Base-by-base conservation (phyloP, 805 yeast genomes). In the Lachancea kluyveri region DNA sequence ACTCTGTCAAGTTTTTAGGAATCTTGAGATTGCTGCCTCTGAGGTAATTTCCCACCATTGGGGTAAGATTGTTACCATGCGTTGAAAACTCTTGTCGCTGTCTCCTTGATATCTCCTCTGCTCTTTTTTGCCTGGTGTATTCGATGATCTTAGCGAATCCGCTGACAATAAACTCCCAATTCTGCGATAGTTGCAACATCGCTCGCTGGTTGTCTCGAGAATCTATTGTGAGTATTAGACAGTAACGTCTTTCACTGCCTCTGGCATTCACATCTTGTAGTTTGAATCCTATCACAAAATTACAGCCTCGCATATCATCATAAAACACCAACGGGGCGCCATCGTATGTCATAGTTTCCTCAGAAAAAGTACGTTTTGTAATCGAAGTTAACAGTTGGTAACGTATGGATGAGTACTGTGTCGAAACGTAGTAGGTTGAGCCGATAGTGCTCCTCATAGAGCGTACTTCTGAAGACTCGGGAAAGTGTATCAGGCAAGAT, bases 181-280 rank as follows among this genome's bases (percentile, higher is more conserved):
- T 66, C 18, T 62, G 54, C n/a, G 77, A 53, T 10, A 80, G 15
- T 5, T 48, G 22, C 9, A 42, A 24, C 52, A 50, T 52, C 0
- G 54, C 13, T 3, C 30, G 14, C 4, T 40, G 50, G 10, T 58
- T 65, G n/a, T 59, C 46, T 37, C 72, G 83, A 13, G 66, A 59
- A 43, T 77, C 81, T 8, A 72, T 60, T 2, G 77, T 67, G 9
- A 79, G 73, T 35, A 79, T 65, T 12, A 78, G 51, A 1, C 79
- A 65, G 43, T 79, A 81, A 31, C 81, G 68, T 36, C 90, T 60
- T 50, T 81, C 87, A 1, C 80, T 73, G 2, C 90, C 90, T 35
- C 90, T 62, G 0, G 90, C 87, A 28, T 74, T 72, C 8, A 65
- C 57, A 51, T 81, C 90, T 24, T 64, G 62, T 18, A 79, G 52